These are phyloP conservation scores for Syncephalastrum sp. DNA, from an alignment of 371 early-diverging fungal genomes.

Conservation along the genomic window DNA sequence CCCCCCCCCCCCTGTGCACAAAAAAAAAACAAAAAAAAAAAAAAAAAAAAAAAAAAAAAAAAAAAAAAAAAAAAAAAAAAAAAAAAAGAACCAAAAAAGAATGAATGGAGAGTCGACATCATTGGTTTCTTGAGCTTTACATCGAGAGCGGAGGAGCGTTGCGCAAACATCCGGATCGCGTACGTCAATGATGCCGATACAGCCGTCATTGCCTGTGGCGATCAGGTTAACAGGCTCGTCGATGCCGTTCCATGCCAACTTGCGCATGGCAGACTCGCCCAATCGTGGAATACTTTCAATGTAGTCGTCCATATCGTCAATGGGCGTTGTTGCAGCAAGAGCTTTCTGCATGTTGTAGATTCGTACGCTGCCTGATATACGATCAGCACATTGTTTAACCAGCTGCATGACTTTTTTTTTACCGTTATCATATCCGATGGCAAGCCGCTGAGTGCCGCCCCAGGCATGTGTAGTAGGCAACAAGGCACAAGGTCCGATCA, in stretches of 20 bases:
- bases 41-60: no score
- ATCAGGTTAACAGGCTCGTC: conserved; percentile 13
- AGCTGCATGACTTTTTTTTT: background rate
- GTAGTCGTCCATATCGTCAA: background rate
- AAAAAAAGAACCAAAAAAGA: no score
- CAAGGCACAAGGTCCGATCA: conserved; percentile 13
- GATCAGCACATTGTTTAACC: background rate
- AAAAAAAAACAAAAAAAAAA: no score
- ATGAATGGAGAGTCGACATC: background rate
- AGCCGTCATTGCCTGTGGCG: conserved; percentile 13
- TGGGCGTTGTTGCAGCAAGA: conserved; percentile 1
- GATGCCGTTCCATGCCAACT: conserved; percentile 16
- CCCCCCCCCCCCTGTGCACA: no score
- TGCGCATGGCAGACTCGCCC: conserved; percentile 16
- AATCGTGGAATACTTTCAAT: background rate
- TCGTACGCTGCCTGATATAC: conserved; percentile 16
- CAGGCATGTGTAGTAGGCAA: conserved; percentile 18
- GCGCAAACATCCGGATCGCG: conserved; percentile 14
- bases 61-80: no score
- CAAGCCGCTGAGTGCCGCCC: conserved; percentile 24
- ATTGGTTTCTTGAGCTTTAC: conserved; percentile 8
- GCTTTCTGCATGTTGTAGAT: conserved; percentile 28
- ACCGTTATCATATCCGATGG: conserved; percentile 30
- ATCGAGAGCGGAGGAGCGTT: conserved; percentile 11
- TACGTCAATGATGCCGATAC: conserved; percentile 7